These are phyloP conservation scores for Cymbopogon flexuosus DNA, from an alignment of 202 grass and related monocot species.

Conservation along the genomic window DNA sequence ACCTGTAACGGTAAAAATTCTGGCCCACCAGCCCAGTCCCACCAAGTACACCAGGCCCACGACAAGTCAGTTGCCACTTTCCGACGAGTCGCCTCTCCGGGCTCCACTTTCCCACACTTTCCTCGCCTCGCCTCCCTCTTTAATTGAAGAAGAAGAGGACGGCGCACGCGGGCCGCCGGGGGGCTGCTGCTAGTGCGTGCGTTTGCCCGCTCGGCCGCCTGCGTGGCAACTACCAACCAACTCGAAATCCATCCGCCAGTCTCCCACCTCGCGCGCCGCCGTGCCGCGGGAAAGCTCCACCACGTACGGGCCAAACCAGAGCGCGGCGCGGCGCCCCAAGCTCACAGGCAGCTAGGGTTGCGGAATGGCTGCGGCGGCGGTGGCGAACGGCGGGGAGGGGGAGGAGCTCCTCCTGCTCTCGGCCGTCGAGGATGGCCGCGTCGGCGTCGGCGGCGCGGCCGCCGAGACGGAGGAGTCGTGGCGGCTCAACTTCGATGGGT, in stretches of 20 bases:
- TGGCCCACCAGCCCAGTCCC: background rate
- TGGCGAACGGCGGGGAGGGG: conserved; percentile 21
- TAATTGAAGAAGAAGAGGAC: background rate
- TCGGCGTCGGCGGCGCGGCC: conserved; percentile 27
- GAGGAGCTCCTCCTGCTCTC: conserved; percentile 59
- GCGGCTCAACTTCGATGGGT: conserved; percentile 85
- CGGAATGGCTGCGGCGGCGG: conserved; percentile 32
- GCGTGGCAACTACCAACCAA: conserved; percentile 28
- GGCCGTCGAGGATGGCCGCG: conserved; percentile 38
- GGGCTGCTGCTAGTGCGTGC: no score
- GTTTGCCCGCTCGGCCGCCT: background rate
- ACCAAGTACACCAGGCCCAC: background rate
- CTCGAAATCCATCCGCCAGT: background rate
- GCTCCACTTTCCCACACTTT: background rate
- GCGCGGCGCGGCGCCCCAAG: background rate
- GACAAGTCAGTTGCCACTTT: background rate
- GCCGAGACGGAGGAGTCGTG: conserved; percentile 50
- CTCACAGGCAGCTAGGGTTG: background rate
- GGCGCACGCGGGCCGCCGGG: background rate
- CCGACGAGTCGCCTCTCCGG: background rate
- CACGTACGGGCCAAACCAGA: background rate
- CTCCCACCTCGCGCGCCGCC: background rate
- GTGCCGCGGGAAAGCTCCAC: background rate
- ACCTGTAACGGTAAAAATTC: background rate
- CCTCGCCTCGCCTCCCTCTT: background rate